A percentile compares a stretch with the other conserved stretches of the same genome.
Evolutionary conservation across 2,329 filamentous ascomycete species (phyloP).

Genomic region (Pestalotiopsis sp.): DNA sequence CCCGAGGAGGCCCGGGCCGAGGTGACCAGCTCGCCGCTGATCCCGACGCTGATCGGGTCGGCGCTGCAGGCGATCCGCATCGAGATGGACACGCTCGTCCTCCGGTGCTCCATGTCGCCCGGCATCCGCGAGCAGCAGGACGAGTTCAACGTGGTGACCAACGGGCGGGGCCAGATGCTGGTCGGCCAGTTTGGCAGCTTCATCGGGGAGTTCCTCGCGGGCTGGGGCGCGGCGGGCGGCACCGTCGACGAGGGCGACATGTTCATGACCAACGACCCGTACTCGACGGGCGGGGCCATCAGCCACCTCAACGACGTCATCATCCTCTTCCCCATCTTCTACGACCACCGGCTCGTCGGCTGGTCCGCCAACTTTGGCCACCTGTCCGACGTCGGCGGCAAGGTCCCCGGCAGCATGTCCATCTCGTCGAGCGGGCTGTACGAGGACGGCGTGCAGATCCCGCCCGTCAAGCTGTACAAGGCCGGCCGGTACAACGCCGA

Average conservation of each 20-base stretch:
- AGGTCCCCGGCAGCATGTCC: conserved; percentile 52
- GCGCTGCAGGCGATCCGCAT: conserved; percentile 47
- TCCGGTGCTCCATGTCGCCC: conserved; percentile 53
- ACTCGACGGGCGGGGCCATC: conserved; percentile 49
- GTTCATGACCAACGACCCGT: conserved; percentile 54
- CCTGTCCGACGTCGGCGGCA: conserved; percentile 46
- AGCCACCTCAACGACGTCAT: conserved; percentile 53
- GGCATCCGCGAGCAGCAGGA: conserved; percentile 54
- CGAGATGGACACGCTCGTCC: conserved; percentile 54
- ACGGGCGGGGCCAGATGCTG: conserved; percentile 49
- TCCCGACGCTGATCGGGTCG: conserved; percentile 46
- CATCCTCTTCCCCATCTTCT: conserved; percentile 49
- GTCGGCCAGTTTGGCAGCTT: conserved; percentile 54
- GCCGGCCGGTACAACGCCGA: conserved; percentile 45
- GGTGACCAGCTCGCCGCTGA: conserved; percentile 40
- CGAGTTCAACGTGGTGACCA: conserved; percentile 56
- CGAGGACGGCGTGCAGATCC: conserved; percentile 53
- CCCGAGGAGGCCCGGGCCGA: conserved; percentile 37
- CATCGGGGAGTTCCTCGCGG: conserved; percentile 47
- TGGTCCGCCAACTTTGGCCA: conserved; percentile 55
- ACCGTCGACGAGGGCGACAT: conserved; percentile 51
- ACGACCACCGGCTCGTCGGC: conserved; percentile 44
- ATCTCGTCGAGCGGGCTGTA: conserved; percentile 49
- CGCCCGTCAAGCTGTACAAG: conserved; percentile 47
- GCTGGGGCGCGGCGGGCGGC: conserved; percentile 39